Base-by-base conservation (phyloP, 495 filamentous ascomycete genomes). In the Penicillium paxilli region DNA sequence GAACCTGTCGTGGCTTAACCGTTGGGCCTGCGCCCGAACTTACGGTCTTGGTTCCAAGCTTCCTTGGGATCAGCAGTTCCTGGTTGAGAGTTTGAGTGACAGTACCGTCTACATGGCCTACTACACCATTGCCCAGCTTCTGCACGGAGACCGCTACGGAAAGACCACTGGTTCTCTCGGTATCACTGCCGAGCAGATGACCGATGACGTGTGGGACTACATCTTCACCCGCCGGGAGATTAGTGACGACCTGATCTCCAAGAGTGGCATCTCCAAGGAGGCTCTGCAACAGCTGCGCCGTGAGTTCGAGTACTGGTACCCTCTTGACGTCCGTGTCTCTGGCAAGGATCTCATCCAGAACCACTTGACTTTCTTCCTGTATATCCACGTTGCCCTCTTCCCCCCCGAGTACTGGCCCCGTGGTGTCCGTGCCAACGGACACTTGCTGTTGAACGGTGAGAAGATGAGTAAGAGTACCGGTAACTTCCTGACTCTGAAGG, bases 221-320 rank as follows among this genome's bases (percentile, higher is more conserved):
- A 69, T 98, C 54, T 96, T 97, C 70, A 81, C 79, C 37, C 75
- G 84, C 45, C 71, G 78, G 14, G 85, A 90, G 53, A 71, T 89
- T 21, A 82, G 79, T 47, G 82, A 90, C 19, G 81, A 87, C 4
- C 67, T 89, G 47, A 57, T 83, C 35, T 60, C 81, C 44, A 77
- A 84, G 57, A 87, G 82, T 35, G 83, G 80, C 11, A 94, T 96
- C 46, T 75, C 79, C 51, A 85, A 87, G 65, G 82, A 86, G 28
- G 80, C 81, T 51, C 76, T 98, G 35, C 77, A 86, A 67, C 75
- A 82, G 23, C 87, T 98, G 89, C 80, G 90, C 47, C 79, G 91
- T 64, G 89, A 96, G 56, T 98, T 98, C 64, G 86, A 92, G 59
- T 98, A 98, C 79, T 98, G 90, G 80, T 98, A 98, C 70, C 94